These are phyloP conservation scores for Hamamelis virginiana DNA, from an alignment of 164 flowering plant genomes.

Conservation along the genomic window DNA sequence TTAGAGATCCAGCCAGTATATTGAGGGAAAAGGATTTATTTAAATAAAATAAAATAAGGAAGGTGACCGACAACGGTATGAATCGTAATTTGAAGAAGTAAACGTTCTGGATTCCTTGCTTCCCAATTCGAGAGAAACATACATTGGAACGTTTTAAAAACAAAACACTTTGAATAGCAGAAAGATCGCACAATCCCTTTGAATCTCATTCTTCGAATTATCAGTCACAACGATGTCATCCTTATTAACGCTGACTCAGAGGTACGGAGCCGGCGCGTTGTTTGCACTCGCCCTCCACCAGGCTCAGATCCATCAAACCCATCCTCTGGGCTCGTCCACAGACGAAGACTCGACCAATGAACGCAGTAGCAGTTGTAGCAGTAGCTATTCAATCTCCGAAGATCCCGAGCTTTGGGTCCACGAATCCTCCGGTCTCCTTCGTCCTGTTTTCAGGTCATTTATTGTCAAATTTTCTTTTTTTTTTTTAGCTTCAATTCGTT, in stretches of 20 bases:
- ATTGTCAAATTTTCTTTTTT: too few relatives aligned
- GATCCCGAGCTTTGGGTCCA: conserved; percentile 84
- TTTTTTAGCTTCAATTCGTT: background rate
- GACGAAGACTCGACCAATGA: conserved; percentile 31
- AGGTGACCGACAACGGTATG: too few relatives aligned
- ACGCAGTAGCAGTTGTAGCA: conserved; percentile 39
- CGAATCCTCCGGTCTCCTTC: conserved; percentile 61
- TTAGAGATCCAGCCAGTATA: too few relatives aligned
- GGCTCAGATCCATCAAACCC: conserved; percentile 83
- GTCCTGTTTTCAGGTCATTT: conserved; percentile 84
- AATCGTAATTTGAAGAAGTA: too few relatives aligned
- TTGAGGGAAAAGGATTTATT: too few relatives aligned
- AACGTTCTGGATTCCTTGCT: too few relatives aligned
- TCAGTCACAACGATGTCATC: conserved; percentile 19
- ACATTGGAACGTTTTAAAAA: too few relatives aligned
- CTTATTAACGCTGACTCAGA: conserved; percentile 63
- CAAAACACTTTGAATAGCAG: too few relatives aligned
- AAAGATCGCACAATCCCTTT: too few relatives aligned
- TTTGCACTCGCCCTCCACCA: conserved; percentile 78
- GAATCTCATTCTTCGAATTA: too few relatives aligned
- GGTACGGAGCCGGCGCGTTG: conserved; percentile 78
- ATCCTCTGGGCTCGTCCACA: conserved; percentile 40
- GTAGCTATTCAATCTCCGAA: conserved; percentile 62
- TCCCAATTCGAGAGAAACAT: too few relatives aligned
- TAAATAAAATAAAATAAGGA: too few relatives aligned